Conservation (phyloP, 192 early-diverging fungal species). For the Linnemannia schmuckeri region DNA sequence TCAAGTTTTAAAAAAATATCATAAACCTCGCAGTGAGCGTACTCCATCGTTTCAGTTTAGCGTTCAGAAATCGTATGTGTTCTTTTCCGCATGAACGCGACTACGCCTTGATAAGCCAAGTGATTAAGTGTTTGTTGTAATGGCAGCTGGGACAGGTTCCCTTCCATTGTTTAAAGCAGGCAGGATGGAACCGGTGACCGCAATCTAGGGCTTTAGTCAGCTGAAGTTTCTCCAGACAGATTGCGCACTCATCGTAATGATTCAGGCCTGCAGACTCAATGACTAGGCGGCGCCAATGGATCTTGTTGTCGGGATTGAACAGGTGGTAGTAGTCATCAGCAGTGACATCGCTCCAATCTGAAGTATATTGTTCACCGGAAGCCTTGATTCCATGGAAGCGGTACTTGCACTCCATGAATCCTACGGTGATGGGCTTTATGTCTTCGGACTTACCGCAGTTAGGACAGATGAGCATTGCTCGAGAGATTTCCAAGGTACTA, state of each 20-base stretch:
- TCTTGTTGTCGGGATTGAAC: background rate
- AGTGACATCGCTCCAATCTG: background rate
- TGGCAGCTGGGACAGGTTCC: background rate
- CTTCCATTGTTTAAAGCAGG: background rate
- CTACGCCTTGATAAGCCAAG: too few relatives aligned
- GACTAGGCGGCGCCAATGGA: background rate
- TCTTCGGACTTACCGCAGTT: background rate
- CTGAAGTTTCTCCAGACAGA: background rate
- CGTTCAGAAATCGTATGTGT: too few relatives aligned
- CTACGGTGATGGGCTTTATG: constrained; percentile 23
- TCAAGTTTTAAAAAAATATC: too few relatives aligned
- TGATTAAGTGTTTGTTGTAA: constrained; percentile 4
- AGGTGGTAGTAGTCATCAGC: constrained; percentile 2
- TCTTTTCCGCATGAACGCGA: too few relatives aligned
- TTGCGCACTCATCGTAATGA: background rate
- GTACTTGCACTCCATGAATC: constrained; percentile 28
- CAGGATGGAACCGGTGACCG: background rate
- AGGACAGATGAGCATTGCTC: constrained; percentile 5
- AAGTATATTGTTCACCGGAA: constrained; percentile 6
- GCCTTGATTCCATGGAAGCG: constrained; percentile 21
- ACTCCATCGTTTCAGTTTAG: too few relatives aligned
- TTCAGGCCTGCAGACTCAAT: background rate
- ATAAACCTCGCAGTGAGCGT: too few relatives aligned
- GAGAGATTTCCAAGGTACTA: constrained; percentile 8
- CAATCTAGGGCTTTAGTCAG: background rate